Percentiles rank a stretch among this genome's conserved stretches.
These are phyloP conservation scores for Dittrichia graveolens DNA, from an alignment of 129 eudicot species.

Conservation along the genomic window DNA sequence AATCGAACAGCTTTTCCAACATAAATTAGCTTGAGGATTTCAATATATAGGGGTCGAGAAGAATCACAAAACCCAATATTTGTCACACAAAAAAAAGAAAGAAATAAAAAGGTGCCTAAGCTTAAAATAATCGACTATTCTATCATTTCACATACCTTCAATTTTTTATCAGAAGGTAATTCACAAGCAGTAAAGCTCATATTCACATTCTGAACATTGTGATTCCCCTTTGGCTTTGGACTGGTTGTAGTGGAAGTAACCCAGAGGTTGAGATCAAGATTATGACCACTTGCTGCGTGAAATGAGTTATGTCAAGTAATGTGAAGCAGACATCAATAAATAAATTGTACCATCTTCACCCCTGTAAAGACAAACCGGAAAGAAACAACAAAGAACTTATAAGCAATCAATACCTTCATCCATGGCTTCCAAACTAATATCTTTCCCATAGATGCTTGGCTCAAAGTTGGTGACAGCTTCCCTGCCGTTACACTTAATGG, in stretches of 20 bases:
- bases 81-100: no score
- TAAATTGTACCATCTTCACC: conserved; percentile 3
- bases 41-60: no score
- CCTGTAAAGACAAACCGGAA: neutral
- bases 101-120: no score
- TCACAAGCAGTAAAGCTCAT: conserved; percentile 38
- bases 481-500: conserved; percentile 60
- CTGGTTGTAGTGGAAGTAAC: conserved; percentile 56
- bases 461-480: conserved; percentile 83
- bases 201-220: conserved; percentile 39
- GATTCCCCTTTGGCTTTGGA: conserved; percentile 39
- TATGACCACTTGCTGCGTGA: conserved; percentile 51
- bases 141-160: conserved; percentile 40
- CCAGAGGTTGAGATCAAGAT: conserved; percentile 83
- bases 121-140: neutral
- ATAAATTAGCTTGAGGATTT: neutral
- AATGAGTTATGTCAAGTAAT: conserved; percentile 2
- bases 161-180: conserved; percentile 56
- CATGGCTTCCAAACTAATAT: conserved; percentile 36
- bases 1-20: neutral
- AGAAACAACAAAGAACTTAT: neutral
- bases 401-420: conserved; percentile 49
- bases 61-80: no score
- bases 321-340: neutral
- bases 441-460: conserved; percentile 51